Evolutionary conservation across 805 yeast species (phyloP).

Genomic region (Nakazawaea anatomiae): DNA sequence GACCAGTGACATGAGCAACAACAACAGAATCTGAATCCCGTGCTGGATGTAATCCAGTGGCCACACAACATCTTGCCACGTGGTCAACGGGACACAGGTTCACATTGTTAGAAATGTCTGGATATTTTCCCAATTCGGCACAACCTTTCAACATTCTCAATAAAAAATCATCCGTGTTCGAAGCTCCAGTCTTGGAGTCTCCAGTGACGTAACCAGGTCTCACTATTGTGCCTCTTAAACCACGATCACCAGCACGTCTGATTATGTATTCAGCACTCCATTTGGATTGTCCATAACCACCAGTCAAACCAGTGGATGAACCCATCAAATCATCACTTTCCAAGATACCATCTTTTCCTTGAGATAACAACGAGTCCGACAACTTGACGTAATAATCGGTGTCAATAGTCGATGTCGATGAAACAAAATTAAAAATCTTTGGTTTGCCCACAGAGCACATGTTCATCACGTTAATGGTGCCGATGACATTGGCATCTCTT

Average conservation of each 20-base stretch:
- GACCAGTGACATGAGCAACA: constrained; percentile 96
- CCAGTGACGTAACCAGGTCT: constrained; percentile 98
- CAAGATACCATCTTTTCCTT: constrained; percentile 66
- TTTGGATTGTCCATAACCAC: constrained; percentile 96
- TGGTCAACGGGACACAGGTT: constrained; percentile 98
- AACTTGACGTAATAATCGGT: constrained; percentile 72
- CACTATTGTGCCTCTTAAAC: constrained; percentile 81
- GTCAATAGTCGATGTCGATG: constrained; percentile 92
- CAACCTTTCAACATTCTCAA: constrained; percentile 93
- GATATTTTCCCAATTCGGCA: constrained; percentile 78
- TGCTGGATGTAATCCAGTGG: constrained; percentile 70
- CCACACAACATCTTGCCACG: constrained; percentile 86
- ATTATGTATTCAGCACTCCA: constrained; percentile 95
- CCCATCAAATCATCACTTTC: constrained; percentile 85
- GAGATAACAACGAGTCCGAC: constrained; percentile 61
- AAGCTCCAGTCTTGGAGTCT: constrained; percentile 73
- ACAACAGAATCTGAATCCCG: constrained; percentile 34
- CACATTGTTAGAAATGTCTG: constrained; percentile 80
- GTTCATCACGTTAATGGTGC: constrained; percentile 79
- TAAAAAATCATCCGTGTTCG: constrained; percentile 95
- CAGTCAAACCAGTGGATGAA: constrained; percentile 74
- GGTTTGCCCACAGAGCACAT: constrained; percentile 76
- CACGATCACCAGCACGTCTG: constrained; percentile 82
- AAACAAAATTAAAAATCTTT: constrained; percentile 83
- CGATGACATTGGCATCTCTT: constrained; percentile 88